These are phyloP conservation scores for Salinomyces thailandicus DNA, from an alignment of 2,329 filamentous ascomycete genomes.

Conservation along the genomic window DNA sequence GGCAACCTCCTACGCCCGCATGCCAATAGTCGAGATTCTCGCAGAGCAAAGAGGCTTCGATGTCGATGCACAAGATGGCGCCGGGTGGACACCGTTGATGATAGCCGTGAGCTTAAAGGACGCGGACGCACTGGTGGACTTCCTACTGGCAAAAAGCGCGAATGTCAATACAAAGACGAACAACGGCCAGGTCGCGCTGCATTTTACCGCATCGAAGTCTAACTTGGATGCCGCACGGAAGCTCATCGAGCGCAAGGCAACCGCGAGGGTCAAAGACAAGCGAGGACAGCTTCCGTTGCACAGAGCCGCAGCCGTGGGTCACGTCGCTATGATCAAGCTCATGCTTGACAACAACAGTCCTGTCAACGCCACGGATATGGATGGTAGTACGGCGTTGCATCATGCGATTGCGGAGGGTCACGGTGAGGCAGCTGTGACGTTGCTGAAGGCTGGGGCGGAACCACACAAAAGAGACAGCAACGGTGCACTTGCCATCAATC, in stretches of 20 bases:
- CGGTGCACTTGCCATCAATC: constrained; percentile 62
- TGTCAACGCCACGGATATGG: constrained; percentile 68
- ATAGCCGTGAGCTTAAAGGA: constrained; percentile 68
- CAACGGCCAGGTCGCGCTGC: constrained; percentile 68
- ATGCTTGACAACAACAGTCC: constrained; percentile 70
- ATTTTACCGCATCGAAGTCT: constrained; percentile 84
- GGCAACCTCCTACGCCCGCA: constrained; percentile 75
- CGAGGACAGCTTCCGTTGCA: constrained; percentile 86
- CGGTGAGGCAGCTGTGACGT: constrained; percentile 68
- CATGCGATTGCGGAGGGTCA: constrained; percentile 68
- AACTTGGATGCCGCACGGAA: constrained; percentile 72
- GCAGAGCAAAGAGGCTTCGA: constrained; percentile 65
- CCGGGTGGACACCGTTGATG: constrained; percentile 77
- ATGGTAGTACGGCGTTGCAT: constrained; percentile 82
- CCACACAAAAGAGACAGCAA: constrained; percentile 63
- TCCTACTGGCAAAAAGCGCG: constrained; percentile 59
- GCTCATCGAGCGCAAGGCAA: constrained; percentile 67
- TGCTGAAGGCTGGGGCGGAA: constrained; percentile 80
- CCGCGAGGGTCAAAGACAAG: constrained; percentile 69
- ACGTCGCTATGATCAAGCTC: constrained; percentile 72
- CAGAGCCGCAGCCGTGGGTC: constrained; percentile 81
- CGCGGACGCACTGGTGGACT: constrained; percentile 54
- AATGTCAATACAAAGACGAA: constrained; percentile 66
- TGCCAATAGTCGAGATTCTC: constrained; percentile 63
- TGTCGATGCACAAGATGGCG: constrained; percentile 69